Evolutionary conservation across 2,329 filamentous ascomycete genomes (phyloP).

Genomic region (Colletotrichum costaricense): DNA sequence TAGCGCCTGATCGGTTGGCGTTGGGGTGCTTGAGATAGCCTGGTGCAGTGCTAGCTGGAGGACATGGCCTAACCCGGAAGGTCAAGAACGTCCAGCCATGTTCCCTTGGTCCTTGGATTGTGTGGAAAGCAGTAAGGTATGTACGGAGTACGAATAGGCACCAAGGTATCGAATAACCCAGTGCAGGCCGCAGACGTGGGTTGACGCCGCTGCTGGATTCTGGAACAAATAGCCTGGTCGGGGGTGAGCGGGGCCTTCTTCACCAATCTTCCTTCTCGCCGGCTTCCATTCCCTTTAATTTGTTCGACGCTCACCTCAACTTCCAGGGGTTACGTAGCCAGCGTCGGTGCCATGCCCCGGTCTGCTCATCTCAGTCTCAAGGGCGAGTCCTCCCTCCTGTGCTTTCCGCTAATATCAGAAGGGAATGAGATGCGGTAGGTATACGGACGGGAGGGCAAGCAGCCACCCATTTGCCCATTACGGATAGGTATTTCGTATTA

Average conservation of each 20-base stretch:
- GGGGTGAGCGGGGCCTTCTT: neutral
- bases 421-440: constrained; percentile 9
- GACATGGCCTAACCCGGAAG: constrained; percentile 10
- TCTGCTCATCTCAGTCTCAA: constrained; percentile 7
- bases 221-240: neutral
- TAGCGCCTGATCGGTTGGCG: constrained; percentile 11
- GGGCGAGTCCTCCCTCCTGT: neutral
- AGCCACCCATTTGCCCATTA: constrained; percentile 10
- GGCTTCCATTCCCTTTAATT: constrained; percentile 1
- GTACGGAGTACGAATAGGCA: neutral
- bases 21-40: constrained; percentile 8
- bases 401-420: constrained; percentile 7
- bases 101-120: neutral
- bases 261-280: neutral
- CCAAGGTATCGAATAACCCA: neutral
- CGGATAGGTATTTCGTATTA: neutral
- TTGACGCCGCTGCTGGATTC: neutral
- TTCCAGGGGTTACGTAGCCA: constrained; percentile 11
- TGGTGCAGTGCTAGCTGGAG: constrained; percentile 14
- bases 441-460: constrained; percentile 27
- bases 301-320: constrained; percentile 1
- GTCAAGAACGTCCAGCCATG: constrained; percentile 5
- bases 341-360: constrained; percentile 8
- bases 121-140: neutral
- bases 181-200: neutral